phyloP scores from a whole-genome alignment of 768 basidiomycete species.

The Leccinum fibrillosum region DNA sequence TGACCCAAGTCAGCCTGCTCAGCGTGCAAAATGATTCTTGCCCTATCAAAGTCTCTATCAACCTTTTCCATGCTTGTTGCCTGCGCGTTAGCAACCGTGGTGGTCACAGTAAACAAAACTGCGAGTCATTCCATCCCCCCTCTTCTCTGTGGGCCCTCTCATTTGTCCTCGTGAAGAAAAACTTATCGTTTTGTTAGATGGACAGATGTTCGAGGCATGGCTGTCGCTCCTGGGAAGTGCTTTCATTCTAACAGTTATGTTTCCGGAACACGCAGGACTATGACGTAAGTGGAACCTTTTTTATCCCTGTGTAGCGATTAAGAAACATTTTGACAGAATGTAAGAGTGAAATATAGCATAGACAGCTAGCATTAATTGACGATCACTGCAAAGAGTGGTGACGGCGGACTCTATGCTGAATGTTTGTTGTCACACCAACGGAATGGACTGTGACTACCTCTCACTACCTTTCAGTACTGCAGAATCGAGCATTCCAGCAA shows the following conservation, averaged over 20 bases:
- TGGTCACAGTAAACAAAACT: slow-evolving; percentile 42
- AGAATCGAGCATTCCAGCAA: slow-evolving; percentile 65
- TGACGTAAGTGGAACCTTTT: slow-evolving; percentile 39
- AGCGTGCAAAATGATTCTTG: background rate
- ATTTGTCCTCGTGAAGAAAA: background rate
- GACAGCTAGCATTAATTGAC: slow-evolving; percentile 11
- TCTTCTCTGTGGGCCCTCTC: slow-evolving; percentile 42
- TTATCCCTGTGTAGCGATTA: background rate
- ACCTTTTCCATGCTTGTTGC: background rate
- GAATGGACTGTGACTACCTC: background rate
- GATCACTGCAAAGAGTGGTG: slow-evolving; percentile 45
- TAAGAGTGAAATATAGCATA: slow-evolving; percentile 15
- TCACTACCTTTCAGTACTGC: slow-evolving; percentile 41
- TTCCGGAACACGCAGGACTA: slow-evolving; percentile 42
- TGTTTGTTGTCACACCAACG: slow-evolving; percentile 29
- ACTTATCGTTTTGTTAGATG: slow-evolving; percentile 31
- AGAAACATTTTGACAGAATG: slow-evolving; percentile 27
- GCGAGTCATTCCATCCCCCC: slow-evolving; percentile 52
- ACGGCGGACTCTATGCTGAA: slow-evolving; percentile 63
- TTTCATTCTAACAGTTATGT: background rate
- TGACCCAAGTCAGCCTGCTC: too few species aligned
- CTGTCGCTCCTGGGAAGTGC: background rate
- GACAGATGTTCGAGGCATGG: slow-evolving; percentile 57
- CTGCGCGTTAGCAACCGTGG: slow-evolving; percentile 15
- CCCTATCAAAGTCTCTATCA: background rate